Evolutionary conservation across 2,329 filamentous ascomycete species (phyloP).

Genomic region (Pseudocercospora vitis): DNA sequence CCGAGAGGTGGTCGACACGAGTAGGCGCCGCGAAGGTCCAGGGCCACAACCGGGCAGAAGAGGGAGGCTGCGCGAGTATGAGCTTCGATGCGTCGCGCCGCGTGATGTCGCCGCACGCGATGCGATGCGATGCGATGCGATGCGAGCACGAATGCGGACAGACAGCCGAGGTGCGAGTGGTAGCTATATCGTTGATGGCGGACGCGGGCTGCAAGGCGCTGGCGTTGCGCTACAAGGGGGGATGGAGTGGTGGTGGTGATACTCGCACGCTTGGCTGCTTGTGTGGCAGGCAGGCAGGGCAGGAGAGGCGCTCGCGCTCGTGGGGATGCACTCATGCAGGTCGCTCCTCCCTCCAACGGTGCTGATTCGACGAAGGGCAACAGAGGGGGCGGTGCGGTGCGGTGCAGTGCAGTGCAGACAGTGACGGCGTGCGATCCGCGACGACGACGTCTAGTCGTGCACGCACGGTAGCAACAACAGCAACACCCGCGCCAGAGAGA

Average conservation of each 20-base stretch:
- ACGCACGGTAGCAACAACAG: too few relatives aligned
- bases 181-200: background rate
- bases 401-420: background rate
- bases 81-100: background rate
- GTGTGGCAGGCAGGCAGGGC: background rate
- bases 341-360: too few relatives aligned
- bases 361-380: background rate
- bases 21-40: too few relatives aligned
- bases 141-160: slow-evolving; percentile 9
- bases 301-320: too few relatives aligned
- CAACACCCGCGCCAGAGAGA: too few relatives aligned
- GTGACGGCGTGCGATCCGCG: background rate
- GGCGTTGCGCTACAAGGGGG: background rate
- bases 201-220: background rate
- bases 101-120: slow-evolving; percentile 5
- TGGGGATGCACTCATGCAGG: too few relatives aligned
- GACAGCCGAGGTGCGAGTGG: background rate
- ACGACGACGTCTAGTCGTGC: background rate
- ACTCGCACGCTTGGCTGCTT: background rate
- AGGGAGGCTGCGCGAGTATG: slow-evolving; percentile 2
- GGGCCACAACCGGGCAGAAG: too few relatives aligned
- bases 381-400: background rate
- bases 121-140: slow-evolving; percentile 19
- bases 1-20: too few relatives aligned
- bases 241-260: too few relatives aligned